Evolutionary conservation across 345 rosid species (phyloP), one percentile per base, ranked within the genome.

Genomic region (Moringa oleifera): DNA sequence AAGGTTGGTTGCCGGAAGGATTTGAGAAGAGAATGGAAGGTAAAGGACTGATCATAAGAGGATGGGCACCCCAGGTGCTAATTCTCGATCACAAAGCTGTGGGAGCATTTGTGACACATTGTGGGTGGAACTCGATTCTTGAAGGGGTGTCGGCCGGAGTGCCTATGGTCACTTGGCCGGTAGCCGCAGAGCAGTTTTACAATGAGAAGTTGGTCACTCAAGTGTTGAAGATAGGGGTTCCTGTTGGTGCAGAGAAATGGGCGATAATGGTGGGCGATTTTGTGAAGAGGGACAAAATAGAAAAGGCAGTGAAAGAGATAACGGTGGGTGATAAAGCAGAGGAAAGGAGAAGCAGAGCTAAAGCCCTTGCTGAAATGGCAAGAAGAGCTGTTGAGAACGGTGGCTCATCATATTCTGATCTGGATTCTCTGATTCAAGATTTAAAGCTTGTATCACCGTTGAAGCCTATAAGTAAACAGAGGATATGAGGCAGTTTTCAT

Each of bases 141-240:
- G 96, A 83, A 74, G 88, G 71, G 0, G 63, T 81, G 12, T 23
- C 77, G 0, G 71, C 86, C 0, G 89, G 89, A 1, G 36, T 66
- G 51, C 88, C 90, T 9, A 73, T 86, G 89, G 82, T 84, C 19
- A 77, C 87, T 0, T 86, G 94, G 90, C 91, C 96, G 0, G 37
- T 81, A 2, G 23, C 50, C 0, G 86, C 78, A 0, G 94, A 89
- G 63, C 96, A 89, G 24, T 86, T 84, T 58, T 78, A 55, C 55
- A 89, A 86, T 23, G 86, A 83, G 65, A 88, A 79, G 56, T 51
- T 83, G 50, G 71, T 82, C 33, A 80, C 79, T 25, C 65, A 73
- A 23, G 75, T 79, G 33, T 54, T 86, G 64, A 74, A 63, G 57
- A 75, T 70, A 12, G 91, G 87, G 9, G 65, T 81, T 2, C 25